phyloP scores from a whole-genome alignment of 306 rosid genomes.

The Rubus idaeus region DNA sequence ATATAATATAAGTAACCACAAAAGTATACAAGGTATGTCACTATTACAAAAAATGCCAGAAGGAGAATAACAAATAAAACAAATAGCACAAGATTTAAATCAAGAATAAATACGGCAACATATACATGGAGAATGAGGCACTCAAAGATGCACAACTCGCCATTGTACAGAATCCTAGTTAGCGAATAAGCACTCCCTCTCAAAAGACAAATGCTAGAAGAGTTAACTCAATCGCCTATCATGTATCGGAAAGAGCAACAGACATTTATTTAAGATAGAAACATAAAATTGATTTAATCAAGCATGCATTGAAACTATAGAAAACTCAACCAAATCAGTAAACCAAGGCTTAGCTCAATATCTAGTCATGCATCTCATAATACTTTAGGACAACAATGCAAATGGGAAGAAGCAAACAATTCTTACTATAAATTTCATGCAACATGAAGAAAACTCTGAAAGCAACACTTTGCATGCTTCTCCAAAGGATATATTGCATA shows the following conservation, averaged over 20 bases:
- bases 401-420: background rate
- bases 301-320: background rate
- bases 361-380: background rate
- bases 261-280: background rate
- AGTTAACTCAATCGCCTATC: background rate
- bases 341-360: background rate
- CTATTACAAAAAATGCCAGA: background rate
- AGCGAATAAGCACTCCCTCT: background rate
- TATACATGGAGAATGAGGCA: slow-evolving; percentile 19
- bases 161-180: background rate
- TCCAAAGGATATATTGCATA: slow-evolving; percentile 1
- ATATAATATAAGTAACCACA: background rate
- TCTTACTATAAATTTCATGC: background rate
- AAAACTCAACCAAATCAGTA: background rate
- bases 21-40: background rate
- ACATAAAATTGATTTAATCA: background rate
- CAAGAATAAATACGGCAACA: background rate
- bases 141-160: background rate
- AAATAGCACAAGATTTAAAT: background rate
- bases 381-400: background rate
- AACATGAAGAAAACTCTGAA: background rate
- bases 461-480: background rate
- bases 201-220: background rate
- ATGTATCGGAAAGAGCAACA: background rate
- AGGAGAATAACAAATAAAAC: background rate